phyloP scores from a whole-genome alignment of 768 basidiomycete genomes.

The Amanita pseudoporphyria region DNA sequence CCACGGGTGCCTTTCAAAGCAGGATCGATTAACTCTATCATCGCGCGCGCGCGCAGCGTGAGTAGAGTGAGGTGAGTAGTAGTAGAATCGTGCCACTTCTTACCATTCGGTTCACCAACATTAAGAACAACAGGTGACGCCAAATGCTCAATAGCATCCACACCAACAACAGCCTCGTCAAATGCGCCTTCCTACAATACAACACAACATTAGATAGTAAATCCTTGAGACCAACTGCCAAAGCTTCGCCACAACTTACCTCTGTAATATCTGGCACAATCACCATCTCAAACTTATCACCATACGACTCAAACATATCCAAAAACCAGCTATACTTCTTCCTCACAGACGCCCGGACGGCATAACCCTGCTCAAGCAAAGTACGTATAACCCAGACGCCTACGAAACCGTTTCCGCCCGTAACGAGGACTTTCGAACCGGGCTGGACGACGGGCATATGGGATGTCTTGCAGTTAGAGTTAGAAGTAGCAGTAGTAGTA shows the following conservation, averaged over 20 bases:
- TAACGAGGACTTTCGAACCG: slow-evolving; percentile 35
- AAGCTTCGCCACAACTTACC: slow-evolving; percentile 15
- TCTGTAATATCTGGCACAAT: slow-evolving; percentile 59
- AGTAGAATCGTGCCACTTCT: too few relatives aligned
- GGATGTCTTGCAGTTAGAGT: too few relatives aligned
- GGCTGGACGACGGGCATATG: slow-evolving; percentile 24
- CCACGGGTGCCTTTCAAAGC: slow-evolving; percentile 64
- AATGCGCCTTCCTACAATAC: slow-evolving; percentile 56
- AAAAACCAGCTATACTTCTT: slow-evolving; percentile 50
- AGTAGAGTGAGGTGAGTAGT: too few relatives aligned
- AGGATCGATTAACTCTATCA: slow-evolving; percentile 61
- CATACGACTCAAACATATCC: slow-evolving; percentile 42
- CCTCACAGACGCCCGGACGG: slow-evolving; percentile 60
- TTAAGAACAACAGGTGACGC: slow-evolving; percentile 52
- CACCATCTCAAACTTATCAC: slow-evolving; percentile 51
- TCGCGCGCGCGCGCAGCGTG: too few relatives aligned
- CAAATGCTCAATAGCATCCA: slow-evolving; percentile 63
- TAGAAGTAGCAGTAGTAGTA: too few relatives aligned
- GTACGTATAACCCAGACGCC: slow-evolving; percentile 46
- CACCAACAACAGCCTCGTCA: slow-evolving; percentile 68
- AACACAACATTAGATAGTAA: background rate
- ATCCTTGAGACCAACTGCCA: too few relatives aligned
- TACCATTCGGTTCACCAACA: slow-evolving; percentile 33
- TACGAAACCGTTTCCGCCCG: slow-evolving; percentile 53
- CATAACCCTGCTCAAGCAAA: slow-evolving; percentile 53